Percentiles rank a stretch among this genome's conserved stretches.
Conservation (phyloP, 805 yeast genomes). For the Candida railenensis region DNA sequence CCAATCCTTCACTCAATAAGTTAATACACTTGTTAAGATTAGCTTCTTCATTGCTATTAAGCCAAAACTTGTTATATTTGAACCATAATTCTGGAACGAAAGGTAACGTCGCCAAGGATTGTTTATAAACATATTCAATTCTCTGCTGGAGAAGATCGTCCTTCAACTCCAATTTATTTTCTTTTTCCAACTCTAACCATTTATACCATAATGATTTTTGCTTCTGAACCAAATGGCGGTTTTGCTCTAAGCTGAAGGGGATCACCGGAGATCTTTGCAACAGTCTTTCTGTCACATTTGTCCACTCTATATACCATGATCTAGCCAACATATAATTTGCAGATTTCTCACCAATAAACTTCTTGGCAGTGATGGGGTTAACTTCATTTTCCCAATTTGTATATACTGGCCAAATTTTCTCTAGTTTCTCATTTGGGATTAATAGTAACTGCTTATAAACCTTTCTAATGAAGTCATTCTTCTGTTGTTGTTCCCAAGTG, state of each 20-base stretch:
- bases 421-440: constrained; percentile 77
- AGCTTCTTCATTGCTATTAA: constrained; percentile 33
- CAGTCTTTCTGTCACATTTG: constrained; percentile 49
- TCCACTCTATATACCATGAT: constrained; percentile 70
- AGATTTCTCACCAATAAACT: constrained; percentile 77
- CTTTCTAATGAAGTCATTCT: constrained; percentile 71
- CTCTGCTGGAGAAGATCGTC: constrained; percentile 53
- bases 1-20: constrained; percentile 52
- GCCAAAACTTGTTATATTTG: constrained; percentile 46
- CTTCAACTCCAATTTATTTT: constrained; percentile 62
- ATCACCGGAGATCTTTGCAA: constrained; percentile 40
- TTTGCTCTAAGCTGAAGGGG: constrained; percentile 16
- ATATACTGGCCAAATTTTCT: constrained; percentile 77
- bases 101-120: constrained; percentile 59
- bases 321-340: constrained; percentile 86
- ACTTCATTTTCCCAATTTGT: constrained; percentile 79
- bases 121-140: constrained; percentile 68
- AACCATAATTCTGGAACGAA: constrained; percentile 80
- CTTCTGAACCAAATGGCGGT: constrained; percentile 19
- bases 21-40: constrained; percentile 42
- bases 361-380: constrained; percentile 76
- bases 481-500: constrained; percentile 83
- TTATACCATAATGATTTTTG: constrained; percentile 61
- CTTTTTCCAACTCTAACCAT: constrained; percentile 80
- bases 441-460: constrained; percentile 66